Percentiles rank a stretch among this genome's conserved stretches.
Conservation (phyloP, 768 basidiomycete species). For the Trametes villosa region DNA sequence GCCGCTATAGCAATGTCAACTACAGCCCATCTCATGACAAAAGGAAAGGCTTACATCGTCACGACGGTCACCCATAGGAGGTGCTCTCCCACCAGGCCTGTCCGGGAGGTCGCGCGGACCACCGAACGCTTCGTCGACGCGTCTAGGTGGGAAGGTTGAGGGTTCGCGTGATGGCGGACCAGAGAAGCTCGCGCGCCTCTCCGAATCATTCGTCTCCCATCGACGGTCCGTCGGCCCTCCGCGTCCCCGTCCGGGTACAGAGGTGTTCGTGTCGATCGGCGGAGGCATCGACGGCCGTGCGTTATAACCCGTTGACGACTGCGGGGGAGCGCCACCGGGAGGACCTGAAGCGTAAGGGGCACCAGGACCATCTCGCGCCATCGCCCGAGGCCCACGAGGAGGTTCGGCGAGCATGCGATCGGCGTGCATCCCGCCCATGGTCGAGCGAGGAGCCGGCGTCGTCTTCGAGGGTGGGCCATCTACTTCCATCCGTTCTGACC, state of each 20-base stretch:
- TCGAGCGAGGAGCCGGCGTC: constrained; percentile 12
- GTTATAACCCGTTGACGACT: neutral
- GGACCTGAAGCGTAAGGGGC: neutral
- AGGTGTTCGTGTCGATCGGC: neutral
- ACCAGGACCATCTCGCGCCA: constrained; percentile 26
- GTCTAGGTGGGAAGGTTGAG: neutral
- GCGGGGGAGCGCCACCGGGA: neutral
- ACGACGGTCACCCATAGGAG: neutral
- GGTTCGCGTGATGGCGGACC: neutral
- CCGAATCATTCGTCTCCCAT: constrained; percentile 11
- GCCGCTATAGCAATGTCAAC: neutral
- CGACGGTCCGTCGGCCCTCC: neutral
- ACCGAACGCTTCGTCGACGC: neutral
- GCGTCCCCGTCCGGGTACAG: neutral
- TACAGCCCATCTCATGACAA: neutral
- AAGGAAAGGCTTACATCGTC: constrained; percentile 3
- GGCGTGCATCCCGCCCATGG: constrained; percentile 37
- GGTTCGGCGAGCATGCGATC: constrained; percentile 33
- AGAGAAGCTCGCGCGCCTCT: neutral
- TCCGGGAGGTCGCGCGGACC: neutral
- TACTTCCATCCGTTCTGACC: constrained; percentile 31
- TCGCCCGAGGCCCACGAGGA: constrained; percentile 37
- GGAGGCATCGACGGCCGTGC: neutral
- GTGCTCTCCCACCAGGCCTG: neutral
- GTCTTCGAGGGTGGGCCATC: constrained; percentile 24